Base-by-base conservation (phyloP, 225 moss, liverwort and hornwort genomes). In the Marchantia polymorpha region DNA sequence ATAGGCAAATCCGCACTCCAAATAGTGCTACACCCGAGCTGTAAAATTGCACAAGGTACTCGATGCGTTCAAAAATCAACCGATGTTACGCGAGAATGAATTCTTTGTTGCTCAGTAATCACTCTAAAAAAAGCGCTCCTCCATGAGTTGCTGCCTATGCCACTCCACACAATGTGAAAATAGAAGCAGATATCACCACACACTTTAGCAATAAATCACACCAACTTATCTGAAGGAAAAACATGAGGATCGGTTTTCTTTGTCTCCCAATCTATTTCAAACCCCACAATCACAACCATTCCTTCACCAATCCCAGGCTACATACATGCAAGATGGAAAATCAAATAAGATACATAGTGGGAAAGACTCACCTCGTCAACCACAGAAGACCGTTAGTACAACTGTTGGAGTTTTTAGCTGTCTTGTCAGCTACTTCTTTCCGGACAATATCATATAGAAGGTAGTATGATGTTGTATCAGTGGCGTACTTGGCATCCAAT, bases 381-480 rank as follows among this genome's bases (percentile, higher is more conserved):
- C 94, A 96, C 12, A 96, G 87, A 79, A 96, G 80, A 20, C 91
- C 96, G 83, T 96, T 96, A 72, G 85, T 92, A 81, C 96, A 94
- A 84, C 96, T 96, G 74, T 90, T 90, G 5, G 96, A 94, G 49
- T 87, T 90, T 83, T 87, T 92, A 68, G 94, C 91, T 60, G 90
- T 92, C 81, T 92, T 89, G 29, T 79, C 85, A 77, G 87, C 85
- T 72, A 94, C 81, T 87, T 96, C 96, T 52, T 88, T 89, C 67
- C 87, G 87, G 67, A 94, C 81, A 78, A 96, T 92, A 64, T 91
- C 89, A 76, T 91, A 89, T 12, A 96, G 81, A 52, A 86, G n/a
- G 39, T 69, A 50, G 78, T 83, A 88, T 10, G 90, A 82, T 78
- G 87, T 61, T 72, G 91, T 70, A 88, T 96, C 91, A 49, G 88